These are phyloP conservation scores for Erodium maritimum DNA, from an alignment of 345 rosid species.

Conservation along the genomic window DNA sequence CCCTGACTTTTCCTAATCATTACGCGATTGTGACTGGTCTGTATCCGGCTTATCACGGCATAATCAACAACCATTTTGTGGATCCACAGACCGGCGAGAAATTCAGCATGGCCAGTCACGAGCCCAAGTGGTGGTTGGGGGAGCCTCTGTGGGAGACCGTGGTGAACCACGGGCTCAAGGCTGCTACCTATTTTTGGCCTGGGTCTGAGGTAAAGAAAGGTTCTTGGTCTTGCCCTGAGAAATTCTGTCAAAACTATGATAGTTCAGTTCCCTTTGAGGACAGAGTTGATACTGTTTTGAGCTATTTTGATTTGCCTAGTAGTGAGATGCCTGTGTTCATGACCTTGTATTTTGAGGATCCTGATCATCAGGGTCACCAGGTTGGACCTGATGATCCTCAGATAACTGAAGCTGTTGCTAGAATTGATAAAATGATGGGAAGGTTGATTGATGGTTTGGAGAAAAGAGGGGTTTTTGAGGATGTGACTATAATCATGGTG, in stretches of 20 bases:
- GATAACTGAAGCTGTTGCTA: constrained; percentile 69
- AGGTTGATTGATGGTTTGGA: constrained; percentile 65
- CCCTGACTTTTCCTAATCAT: constrained; percentile 86
- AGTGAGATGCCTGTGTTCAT: constrained; percentile 60
- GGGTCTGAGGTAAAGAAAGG: constrained; percentile 95
- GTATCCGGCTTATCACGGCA: constrained; percentile 80
- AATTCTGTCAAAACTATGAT: constrained; percentile 48
- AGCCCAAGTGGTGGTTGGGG: constrained; percentile 91
- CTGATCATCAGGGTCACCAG: constrained; percentile 92
- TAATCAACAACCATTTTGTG: constrained; percentile 54
- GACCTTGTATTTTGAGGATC: constrained; percentile 89
- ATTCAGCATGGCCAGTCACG: constrained; percentile 68
- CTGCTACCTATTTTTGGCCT: constrained; percentile 93
- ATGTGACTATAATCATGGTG: constrained; percentile 72
- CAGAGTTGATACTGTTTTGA: constrained; percentile 63
- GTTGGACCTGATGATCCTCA: constrained; percentile 87
- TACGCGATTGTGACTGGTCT: constrained; percentile 91
- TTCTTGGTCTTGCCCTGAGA: constrained; percentile 66
- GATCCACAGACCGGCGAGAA: constrained; percentile 50
- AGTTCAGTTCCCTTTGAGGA: constrained; percentile 76
- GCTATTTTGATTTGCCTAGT: constrained; percentile 61
- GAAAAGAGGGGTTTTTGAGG: constrained; percentile 72
- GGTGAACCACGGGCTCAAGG: constrained; percentile 61
- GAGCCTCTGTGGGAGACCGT: constrained; percentile 96
- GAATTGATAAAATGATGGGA: constrained; percentile 65